Conservation (phyloP, 352 stramenopile genomes). For the Pythium aphanidermatum region DNA sequence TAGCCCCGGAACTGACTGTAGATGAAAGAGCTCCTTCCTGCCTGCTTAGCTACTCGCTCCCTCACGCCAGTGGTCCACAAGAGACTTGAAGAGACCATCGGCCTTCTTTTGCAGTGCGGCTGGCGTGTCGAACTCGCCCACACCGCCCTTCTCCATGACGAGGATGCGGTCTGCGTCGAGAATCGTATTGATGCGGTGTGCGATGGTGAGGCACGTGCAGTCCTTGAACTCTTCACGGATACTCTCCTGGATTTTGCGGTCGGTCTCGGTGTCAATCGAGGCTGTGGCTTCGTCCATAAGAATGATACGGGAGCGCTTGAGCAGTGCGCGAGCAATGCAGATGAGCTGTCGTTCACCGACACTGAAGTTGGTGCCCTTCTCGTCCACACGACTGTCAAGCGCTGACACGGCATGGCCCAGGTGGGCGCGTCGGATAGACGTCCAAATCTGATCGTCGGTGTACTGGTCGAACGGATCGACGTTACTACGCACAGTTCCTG, state of each 20-base stretch:
- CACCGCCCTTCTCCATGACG: conserved; percentile 90
- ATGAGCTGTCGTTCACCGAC: conserved; percentile 93
- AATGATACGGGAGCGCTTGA: conserved; percentile 90
- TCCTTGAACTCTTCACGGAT: conserved; percentile 36
- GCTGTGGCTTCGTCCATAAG: conserved; percentile 98
- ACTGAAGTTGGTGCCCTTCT: conserved; percentile 91
- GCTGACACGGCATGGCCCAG: conserved; percentile 28
- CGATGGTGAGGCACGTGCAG: conserved; percentile 96
- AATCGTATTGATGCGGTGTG: conserved; percentile 96
- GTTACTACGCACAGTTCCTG: conserved; percentile 82
- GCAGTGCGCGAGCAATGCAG: conserved; percentile 90
- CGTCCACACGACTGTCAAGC: conserved; percentile 78
- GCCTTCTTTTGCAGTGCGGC: conserved; percentile 56
- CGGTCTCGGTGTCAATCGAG: conserved; percentile 85
- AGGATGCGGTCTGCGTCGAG: conserved; percentile 94
- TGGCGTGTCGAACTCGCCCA: conserved; percentile 94
- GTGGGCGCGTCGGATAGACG: conserved; percentile 25
- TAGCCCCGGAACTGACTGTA: too few species aligned
- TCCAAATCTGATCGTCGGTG: conserved; percentile 47
- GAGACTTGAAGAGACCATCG: conserved; percentile 62
- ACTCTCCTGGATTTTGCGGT: conserved; percentile 86
- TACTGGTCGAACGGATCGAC: conserved; percentile 84
- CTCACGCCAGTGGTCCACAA: conserved; percentile 77
- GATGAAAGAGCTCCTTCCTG: too few species aligned
- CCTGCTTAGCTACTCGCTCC: conserved; percentile 13